Evolutionary conservation across 441 rosid genomes (phyloP).

Genomic region (Populus hybrid): DNA sequence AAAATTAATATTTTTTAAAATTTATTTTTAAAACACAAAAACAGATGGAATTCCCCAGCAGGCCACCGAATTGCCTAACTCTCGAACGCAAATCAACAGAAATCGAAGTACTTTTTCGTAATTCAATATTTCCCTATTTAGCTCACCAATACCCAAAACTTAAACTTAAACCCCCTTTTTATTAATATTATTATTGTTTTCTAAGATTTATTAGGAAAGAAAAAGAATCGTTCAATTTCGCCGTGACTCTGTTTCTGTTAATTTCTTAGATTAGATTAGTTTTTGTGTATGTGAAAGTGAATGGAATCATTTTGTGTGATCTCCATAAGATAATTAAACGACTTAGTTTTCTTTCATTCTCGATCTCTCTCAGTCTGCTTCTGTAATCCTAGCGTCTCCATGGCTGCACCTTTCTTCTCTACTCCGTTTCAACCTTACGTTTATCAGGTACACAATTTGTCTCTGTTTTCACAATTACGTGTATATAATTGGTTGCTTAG

Average conservation of each 20-base stretch:
- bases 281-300: constrained; percentile 5
- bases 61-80: constrained; percentile 5
- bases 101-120: constrained; percentile 4
- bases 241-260: background rate
- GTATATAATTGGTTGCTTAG: background rate
- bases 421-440: constrained; percentile 97
- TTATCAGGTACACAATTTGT: constrained; percentile 58
- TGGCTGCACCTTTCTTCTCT: constrained; percentile 98
- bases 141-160: background rate
- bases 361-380: constrained; percentile 11
- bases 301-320: background rate
- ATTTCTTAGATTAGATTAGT: background rate
- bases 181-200: background rate
- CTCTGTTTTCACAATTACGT: background rate
- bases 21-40: background rate
- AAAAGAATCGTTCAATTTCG: background rate
- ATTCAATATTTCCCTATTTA: background rate
- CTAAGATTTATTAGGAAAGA: background rate
- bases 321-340: background rate
- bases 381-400: constrained; percentile 27
- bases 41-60: constrained; percentile 1
- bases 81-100: background rate
- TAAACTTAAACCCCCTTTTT: background rate
- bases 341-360: background rate
- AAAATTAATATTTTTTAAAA: too few relatives aligned